Conservation (phyloP, 1,284 basidiomycete genomes). For the Trametes pubescens region DNA sequence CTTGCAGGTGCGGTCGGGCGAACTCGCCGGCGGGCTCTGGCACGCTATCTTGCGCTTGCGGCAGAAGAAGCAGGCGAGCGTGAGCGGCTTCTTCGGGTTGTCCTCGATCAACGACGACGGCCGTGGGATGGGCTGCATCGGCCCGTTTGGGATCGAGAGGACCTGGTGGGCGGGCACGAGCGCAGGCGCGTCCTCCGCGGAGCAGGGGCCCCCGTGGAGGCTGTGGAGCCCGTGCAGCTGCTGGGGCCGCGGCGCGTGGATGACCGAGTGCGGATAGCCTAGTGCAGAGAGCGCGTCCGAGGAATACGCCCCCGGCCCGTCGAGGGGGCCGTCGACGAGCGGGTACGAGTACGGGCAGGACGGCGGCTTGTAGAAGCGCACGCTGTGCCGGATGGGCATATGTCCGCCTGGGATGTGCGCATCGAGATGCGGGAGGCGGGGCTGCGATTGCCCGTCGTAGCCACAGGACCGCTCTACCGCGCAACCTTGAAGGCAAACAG, state of each 20-base stretch:
- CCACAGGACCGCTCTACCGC: slow-evolving; percentile 11
- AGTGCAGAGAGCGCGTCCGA: slow-evolving; percentile 16
- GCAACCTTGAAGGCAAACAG: slow-evolving; percentile 21
- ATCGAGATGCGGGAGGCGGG: slow-evolving; percentile 22
- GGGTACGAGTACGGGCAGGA: slow-evolving; percentile 33
- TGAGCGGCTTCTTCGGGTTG: slow-evolving; percentile 49
- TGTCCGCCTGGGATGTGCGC: slow-evolving; percentile 14
- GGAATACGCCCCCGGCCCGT: slow-evolving; percentile 22
- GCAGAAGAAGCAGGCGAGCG: slow-evolving; percentile 54
- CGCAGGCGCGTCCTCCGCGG: slow-evolving; percentile 14
- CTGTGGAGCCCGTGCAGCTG: slow-evolving; percentile 25
- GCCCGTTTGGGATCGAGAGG: slow-evolving; percentile 33
- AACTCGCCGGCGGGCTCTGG: slow-evolving; percentile 48
- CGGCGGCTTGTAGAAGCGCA: slow-evolving; percentile 28
- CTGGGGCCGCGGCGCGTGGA: slow-evolving; percentile 32
- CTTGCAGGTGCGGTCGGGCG: slow-evolving; percentile 51
- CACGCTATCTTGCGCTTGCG: slow-evolving; percentile 57
- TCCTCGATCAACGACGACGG: slow-evolving; percentile 43
- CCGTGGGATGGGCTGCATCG: slow-evolving; percentile 32
- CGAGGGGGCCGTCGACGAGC: slow-evolving; percentile 20
- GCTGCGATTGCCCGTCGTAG: slow-evolving; percentile 19
- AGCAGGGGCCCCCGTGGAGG: slow-evolving; percentile 22
- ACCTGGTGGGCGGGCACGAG: slow-evolving; percentile 25
- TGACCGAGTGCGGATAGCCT: slow-evolving; percentile 16
- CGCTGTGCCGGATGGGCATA: slow-evolving; percentile 12